Percentiles rank a stretch among this genome's conserved stretches.
These are phyloP conservation scores for Hyphopichia buzzinii DNA, from an alignment of 1,139 yeast genomes.

Conservation along the genomic window DNA sequence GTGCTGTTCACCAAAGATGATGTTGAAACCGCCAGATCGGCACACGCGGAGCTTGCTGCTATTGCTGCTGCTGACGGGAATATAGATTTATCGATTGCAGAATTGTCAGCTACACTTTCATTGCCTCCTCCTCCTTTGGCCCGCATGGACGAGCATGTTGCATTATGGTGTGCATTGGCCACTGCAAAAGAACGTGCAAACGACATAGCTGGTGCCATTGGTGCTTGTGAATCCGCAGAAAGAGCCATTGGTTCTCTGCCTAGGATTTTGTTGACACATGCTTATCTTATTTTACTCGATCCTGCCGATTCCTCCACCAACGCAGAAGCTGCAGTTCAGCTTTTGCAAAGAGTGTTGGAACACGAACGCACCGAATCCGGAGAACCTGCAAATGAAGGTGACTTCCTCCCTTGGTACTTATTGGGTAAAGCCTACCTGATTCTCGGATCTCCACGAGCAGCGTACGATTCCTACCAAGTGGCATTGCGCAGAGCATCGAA, in stretches of 20 bases:
- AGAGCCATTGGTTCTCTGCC: slow-evolving; percentile 42
- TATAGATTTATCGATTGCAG: slow-evolving; percentile 45
- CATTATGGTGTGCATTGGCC: slow-evolving; percentile 52
- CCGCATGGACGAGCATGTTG: slow-evolving; percentile 44
- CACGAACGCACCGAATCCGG: slow-evolving; percentile 18
- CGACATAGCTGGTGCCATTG: slow-evolving; percentile 46
- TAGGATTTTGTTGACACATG: slow-evolving; percentile 45
- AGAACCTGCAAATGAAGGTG: slow-evolving; percentile 28
- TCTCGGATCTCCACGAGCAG: slow-evolving; percentile 46
- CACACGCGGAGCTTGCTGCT: slow-evolving; percentile 54
- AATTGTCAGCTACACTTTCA: slow-evolving; percentile 47
- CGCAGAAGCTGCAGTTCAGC: slow-evolving; percentile 29
- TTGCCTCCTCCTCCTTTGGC: slow-evolving; percentile 49
- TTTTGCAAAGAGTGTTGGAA: slow-evolving; percentile 35
- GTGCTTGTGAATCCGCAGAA: slow-evolving; percentile 48
- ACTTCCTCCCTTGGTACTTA: slow-evolving; percentile 59
- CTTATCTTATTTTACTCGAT: slow-evolving; percentile 40
- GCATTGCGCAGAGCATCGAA: slow-evolving; percentile 55
- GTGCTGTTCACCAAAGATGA: slow-evolving; percentile 25
- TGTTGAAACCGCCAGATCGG: slow-evolving; percentile 48
- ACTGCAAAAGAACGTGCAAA: slow-evolving; percentile 50
- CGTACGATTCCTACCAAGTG: slow-evolving; percentile 57
- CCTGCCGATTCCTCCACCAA: neutral
- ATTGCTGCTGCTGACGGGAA: slow-evolving; percentile 52
- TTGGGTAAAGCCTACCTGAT: slow-evolving; percentile 52